These are phyloP conservation scores for Nannochloropsis granulata DNA, from an alignment of 108 stramenopile species.

Conservation along the genomic window DNA sequence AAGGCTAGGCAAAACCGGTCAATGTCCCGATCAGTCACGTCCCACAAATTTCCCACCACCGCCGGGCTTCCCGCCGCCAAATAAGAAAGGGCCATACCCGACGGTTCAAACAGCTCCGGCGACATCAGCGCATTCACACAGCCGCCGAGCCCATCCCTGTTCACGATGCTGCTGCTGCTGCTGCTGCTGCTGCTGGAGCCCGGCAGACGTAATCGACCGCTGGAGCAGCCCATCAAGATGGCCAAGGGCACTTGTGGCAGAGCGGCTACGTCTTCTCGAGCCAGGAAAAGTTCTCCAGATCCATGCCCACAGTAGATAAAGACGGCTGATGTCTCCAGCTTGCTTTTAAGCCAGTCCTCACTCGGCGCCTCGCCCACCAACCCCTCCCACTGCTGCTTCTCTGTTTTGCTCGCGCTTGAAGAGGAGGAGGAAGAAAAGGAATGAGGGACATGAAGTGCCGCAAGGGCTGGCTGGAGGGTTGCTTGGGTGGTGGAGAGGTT, in stretches of 20 bases:
- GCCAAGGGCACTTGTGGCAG: slow-evolving; percentile 31
- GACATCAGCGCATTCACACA: slow-evolving; percentile 15
- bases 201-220: slow-evolving; percentile 65
- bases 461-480: slow-evolving; percentile 51
- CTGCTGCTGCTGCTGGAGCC: slow-evolving; percentile 33
- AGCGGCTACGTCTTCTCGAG: slow-evolving; percentile 38
- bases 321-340: slow-evolving; percentile 46
- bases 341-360: slow-evolving; percentile 38
- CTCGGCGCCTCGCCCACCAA: slow-evolving; percentile 52
- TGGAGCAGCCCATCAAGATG: slow-evolving; percentile 94
- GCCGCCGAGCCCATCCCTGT: neutral
- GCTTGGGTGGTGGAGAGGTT: slow-evolving; percentile 62
- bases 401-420: neutral
- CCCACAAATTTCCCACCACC: slow-evolving; percentile 95
- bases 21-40: slow-evolving; percentile 94
- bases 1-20: slow-evolving; percentile 53
- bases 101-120: slow-evolving; percentile 64
- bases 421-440: neutral
- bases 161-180: slow-evolving; percentile 5
- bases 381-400: slow-evolving; percentile 56
- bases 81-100: slow-evolving; percentile 78
- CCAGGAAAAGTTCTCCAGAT: slow-evolving; percentile 65
- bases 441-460: slow-evolving; percentile 10
- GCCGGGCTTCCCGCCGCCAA: slow-evolving; percentile 72
- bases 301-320: slow-evolving; percentile 92